Base-by-base conservation (phyloP, 352 stramenopile genomes). In the Pythium rhizo-oryzae region DNA sequence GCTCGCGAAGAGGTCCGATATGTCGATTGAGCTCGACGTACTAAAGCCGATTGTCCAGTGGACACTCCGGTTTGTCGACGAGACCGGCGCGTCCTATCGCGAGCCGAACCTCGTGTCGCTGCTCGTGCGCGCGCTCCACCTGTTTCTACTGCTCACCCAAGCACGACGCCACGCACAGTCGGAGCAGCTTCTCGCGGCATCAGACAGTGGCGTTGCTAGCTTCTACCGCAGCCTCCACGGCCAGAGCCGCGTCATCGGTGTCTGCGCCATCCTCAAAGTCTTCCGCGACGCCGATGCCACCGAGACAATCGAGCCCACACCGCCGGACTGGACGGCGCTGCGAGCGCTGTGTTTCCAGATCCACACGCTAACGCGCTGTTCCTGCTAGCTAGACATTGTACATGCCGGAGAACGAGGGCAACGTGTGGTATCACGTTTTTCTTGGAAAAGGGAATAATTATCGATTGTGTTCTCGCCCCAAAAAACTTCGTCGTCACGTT, bases 261-360 rank as follows among this genome's bases (percentile, higher is more conserved):
- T 68, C 6, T 68, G 62, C 43, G 55, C 62, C 9, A 43, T 68
- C 2, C 53, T 68, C 23, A 68, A 56, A 23, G 16, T 54, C 19
- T 68, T 68, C 33, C 21, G 21, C 35, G 6, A 19, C 13, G 33
- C 44, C 4, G n/a, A 41, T 4, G 2, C 3, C 3, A 44, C 1
- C 8, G 28, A 50, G 16, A 12, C 15, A 28, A 24, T 8, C 18
- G 8, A n/a, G 28, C 2, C 12, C 19, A 39, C 46, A 25, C 33
- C 30, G 18, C 35, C 18, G 8, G 30, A 57, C 0, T 65, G 59
- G 59, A n/a, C 16, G 16, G 21, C 46, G 19, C 21, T 65, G 19
- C 50, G 39, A 12, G n/a, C 47, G 4, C 30, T 65, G 47, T 58
- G 59, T 9, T 12, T 13, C 15, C 50, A 56, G 23, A 41, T 56